Evolutionary conservation across 768 basidiomycete genomes (phyloP).

Genomic region (Russula foetens): DNA sequence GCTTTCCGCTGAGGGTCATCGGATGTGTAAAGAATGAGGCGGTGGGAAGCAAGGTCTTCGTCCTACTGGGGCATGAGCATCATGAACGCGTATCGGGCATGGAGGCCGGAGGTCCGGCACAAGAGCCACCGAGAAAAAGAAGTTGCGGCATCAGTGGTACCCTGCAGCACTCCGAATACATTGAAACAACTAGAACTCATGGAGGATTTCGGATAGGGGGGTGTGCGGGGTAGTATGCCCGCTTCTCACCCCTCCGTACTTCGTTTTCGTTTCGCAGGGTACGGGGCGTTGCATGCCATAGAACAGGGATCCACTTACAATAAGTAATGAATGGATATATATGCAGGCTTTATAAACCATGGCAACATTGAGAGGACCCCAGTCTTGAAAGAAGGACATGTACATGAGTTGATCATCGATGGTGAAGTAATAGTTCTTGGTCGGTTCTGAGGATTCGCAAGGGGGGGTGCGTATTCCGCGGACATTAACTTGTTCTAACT

Average conservation of each 20-base stretch:
- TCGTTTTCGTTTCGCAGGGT: background rate
- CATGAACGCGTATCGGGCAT: background rate
- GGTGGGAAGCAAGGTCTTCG: conserved; percentile 58
- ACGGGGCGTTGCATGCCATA: background rate
- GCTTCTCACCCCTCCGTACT: background rate
- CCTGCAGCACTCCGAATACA: background rate
- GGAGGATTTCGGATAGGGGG: background rate
- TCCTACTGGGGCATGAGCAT: conserved; percentile 41
- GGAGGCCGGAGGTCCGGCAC: background rate
- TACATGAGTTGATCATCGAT: conserved; percentile 90
- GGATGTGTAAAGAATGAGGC: conserved; percentile 83
- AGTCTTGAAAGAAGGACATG: conserved; percentile 91
- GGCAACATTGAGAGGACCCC: conserved; percentile 87
- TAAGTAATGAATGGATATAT: conserved; percentile 76
- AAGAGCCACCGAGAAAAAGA: background rate
- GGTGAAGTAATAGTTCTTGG: conserved; percentile 83
- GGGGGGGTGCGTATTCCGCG: conserved; percentile 54
- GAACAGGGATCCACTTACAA: conserved; percentile 2
- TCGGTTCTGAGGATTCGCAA: conserved; percentile 63
- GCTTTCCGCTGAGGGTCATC: conserved; percentile 82
- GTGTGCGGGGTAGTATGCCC: background rate
- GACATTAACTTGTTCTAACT: conserved; percentile 51
- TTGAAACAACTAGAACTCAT: background rate
- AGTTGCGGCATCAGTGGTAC: background rate
- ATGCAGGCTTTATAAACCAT: conserved; percentile 93